Evolutionary conservation across 176 grass and related monocot species (phyloP), one percentile per base, ranked within the genome.

Genomic region (Aegilops longissima): DNA sequence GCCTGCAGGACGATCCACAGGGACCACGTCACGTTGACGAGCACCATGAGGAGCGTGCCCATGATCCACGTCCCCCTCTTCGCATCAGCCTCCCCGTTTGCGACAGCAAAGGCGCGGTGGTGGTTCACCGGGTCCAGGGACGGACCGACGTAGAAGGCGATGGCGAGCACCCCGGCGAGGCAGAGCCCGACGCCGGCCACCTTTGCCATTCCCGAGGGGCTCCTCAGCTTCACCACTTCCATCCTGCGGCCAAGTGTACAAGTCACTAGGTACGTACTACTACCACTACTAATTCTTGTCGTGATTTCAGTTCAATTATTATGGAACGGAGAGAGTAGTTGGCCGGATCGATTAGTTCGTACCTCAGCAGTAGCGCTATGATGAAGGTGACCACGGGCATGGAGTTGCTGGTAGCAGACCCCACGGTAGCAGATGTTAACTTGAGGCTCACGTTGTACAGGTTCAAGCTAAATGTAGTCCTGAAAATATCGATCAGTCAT

Each of bases 1-100:
- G 89, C 88, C 95, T 97, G 93, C 12, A 92, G 68, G n/a, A 97
- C 88, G 73, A 97, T 78, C 92, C 90, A 97, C 31, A 97, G 10
- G 5, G 90, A 89, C 90, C 90, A 97, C 3, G 86, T 76, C 17
- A 75, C 29, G 59, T 87, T 93, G 12, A 83, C 63, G n/a, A 90
- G 54, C 18, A 97, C 69, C n/a, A 97, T 77, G 2, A 97, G 66
- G 9, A 97, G 89, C 2, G 88, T 85, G 16, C 92, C 92, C 77
- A 78, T 78, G 64, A 94, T 77, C 95, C 92, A 97, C 6, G 61
- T 49, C 45, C 31, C 78, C 70, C 77, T 84, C 1, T 52, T 81
- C 14, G 4, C 8, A 8, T 27, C 45, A 31, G n/a, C 21, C 2
- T 27, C 24, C 12, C 36, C 14, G 24, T 30, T 70, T 3, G 24